These are phyloP conservation scores for Phlyctochytrium arcticum DNA, from an alignment of 192 early-diverging fungal genomes.

Conservation along the genomic window DNA sequence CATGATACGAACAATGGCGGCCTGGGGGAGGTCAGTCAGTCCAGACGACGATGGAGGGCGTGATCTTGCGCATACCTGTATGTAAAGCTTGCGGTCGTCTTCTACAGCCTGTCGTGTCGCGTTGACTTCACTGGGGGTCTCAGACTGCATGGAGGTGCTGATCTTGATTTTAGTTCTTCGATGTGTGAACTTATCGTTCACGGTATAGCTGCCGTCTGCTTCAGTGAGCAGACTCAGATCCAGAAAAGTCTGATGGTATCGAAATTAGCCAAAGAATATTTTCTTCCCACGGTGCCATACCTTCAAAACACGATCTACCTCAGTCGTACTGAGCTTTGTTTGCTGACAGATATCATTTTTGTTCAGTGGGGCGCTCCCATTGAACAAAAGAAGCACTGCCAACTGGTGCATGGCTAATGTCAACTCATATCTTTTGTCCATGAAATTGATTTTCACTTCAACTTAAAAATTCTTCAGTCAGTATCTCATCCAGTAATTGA, in stretches of 20 bases:
- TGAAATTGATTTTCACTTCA: conserved; percentile 60
- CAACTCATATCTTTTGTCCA: conserved; percentile 77
- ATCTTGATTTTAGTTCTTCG: conserved; percentile 82
- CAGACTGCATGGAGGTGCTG: conserved; percentile 51
- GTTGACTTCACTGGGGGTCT: conserved; percentile 58
- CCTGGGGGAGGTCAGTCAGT: conserved; percentile 33
- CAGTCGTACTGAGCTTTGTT: conserved; percentile 49
- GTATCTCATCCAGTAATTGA: background rate
- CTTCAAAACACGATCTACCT: conserved; percentile 61
- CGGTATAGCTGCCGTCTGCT: background rate
- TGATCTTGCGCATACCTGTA: conserved; percentile 46
- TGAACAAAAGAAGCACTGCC: conserved; percentile 65
- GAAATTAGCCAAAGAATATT: background rate
- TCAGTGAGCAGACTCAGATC: background rate
- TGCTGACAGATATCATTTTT: conserved; percentile 53
- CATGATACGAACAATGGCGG: conserved; percentile 85
- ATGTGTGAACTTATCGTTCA: conserved; percentile 29
- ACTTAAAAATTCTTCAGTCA: conserved; percentile 32
- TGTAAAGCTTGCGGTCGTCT: conserved; percentile 70
- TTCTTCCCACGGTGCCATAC: conserved; percentile 16
- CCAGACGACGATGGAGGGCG: conserved; percentile 5
- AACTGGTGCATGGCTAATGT: conserved; percentile 70
- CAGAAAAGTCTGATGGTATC: background rate
- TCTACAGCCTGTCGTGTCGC: conserved; percentile 63
- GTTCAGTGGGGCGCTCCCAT: conserved; percentile 39